Base-by-base conservation (phyloP, 208 protist species). In the Trypanosoma theileri region DNA sequence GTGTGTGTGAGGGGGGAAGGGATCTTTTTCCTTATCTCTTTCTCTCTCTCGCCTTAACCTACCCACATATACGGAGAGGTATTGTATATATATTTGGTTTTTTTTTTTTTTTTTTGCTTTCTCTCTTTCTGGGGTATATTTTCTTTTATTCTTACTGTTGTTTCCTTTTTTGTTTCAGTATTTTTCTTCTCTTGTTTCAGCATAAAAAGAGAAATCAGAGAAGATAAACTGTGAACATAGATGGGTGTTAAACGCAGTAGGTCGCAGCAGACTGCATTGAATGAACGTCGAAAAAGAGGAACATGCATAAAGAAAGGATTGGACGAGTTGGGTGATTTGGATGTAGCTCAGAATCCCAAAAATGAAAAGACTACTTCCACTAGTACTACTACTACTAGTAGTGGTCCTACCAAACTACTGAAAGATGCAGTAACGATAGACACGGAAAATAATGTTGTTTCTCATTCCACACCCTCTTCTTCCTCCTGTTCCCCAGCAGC, bases 221-320 rank as follows among this genome's bases (percentile, higher is more conserved):
- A 52, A 11, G 19, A 24, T 1, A 24, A 12, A 11, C 28, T 1
- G 19, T 16, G 35, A 11, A 17, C 10, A 31, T 16, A 44, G 1
- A 69, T 74, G 62, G 46, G 11, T 11, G 48, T 24, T 8, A 70
- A 71, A 57, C 71, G 71, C 19, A 31, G 16, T 21, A 28, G 31
- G 54, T 17, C 17, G 10, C 35, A n/a, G 48, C 56, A 10, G 4
- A 77, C 19, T 4, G 50, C 22, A 67, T 52, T 16, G 45, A 70
- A 35, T 69, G 72, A 51, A 71, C 65, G 73, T 22, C 86, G 89
- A 12, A 73, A 82, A n/a, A 63, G 69, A 13, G 89, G 86, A 12
- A 78, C 76, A 41, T 82, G 83, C 80, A 92, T 94, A 50, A 91
- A 91, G 53, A 60, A 59, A 22, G 89, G 89, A 4, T 74, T 94